Base-by-base conservation (phyloP, 2,329 filamentous ascomycete species). In the Fusarium oxysporum region DNA sequence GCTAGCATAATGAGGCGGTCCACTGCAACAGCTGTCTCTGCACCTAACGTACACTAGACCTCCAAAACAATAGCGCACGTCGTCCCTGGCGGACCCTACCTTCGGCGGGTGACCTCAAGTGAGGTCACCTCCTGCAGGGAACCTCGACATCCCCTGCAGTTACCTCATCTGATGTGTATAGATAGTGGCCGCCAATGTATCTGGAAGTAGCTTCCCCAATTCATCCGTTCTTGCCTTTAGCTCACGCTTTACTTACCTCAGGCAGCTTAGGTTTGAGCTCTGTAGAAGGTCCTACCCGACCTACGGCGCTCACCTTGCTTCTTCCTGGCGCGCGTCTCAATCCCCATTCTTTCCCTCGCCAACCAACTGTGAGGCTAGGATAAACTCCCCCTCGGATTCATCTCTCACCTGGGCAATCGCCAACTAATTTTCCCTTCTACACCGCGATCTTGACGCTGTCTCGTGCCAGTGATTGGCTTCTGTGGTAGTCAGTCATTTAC, bases 261-360 rank as follows among this genome's bases (percentile, higher is more conserved):
- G 59, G 67, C 41, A 66, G 70, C 65, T 67, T 70, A 51, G 51
- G 56, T 55, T 58, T 68, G 44, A 68, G 63, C 66, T 57, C 53
- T 69, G 47, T 37, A 59, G 71, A 54, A 74, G 71, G 71, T 63
- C 63, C 48, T 54, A 71, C 68, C 68, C 59, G 48, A 62, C 50
- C 58, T 61, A 43, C 68, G 64, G 41, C 44, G 54, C 63, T 48
- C 71, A 65, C 68, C 69, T 74, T 72, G 68, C 71, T 74, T 74
- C 62, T 69, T 74, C 62, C 47, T 74, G 68, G 72, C 71, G 72
- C 72, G 71, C 61, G 71, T 74, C 64, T 56, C 23, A 32, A 70
- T 74, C 72, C 67, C 71, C 71, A 74, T 74, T 74, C 72, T 74
- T 74, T 74, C 71, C 72, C 72, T 72, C 60, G 71, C 68, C 71